These are phyloP conservation scores for Albugo candida DNA, from an alignment of 352 stramenopile species.

Conservation along the genomic window DNA sequence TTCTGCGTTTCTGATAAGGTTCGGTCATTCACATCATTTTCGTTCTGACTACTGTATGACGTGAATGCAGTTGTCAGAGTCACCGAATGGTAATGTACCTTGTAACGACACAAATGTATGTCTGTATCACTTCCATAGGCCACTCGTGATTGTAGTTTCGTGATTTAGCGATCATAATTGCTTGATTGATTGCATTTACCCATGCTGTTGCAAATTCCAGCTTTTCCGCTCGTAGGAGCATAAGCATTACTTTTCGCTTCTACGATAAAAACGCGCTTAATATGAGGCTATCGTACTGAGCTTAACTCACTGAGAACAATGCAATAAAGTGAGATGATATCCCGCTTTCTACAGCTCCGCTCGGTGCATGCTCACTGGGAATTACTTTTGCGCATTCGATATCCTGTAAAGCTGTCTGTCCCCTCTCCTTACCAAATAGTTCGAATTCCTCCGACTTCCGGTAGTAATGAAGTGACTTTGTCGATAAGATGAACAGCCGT, in stretches of 20 bases:
- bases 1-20: too few species aligned
- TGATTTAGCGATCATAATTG: conserved; percentile 43
- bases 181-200: conserved; percentile 66
- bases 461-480: conserved; percentile 67
- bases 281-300: not conserved
- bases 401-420: conserved; percentile 43
- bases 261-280: conserved; percentile 4
- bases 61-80: too few species aligned
- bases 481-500: conserved; percentile 65
- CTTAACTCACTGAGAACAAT: conserved; percentile 37
- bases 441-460: conserved; percentile 62
- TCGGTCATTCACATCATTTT: too few species aligned
- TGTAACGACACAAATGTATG: conserved; percentile 5
- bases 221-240: conserved; percentile 63
- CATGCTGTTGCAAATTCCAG: conserved; percentile 42
- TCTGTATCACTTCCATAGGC: conserved; percentile 51
- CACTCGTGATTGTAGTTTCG: conserved; percentile 43
- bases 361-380: conserved; percentile 46
- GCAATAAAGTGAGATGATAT: conserved; percentile 38
- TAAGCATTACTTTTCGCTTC: conserved; percentile 57
- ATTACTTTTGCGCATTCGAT: conserved; percentile 65
- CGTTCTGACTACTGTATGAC: too few species aligned
- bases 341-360: conserved; percentile 40
- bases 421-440: conserved; percentile 68
- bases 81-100: too few species aligned